These are phyloP conservation scores for Artomyces pyxidatus DNA, from an alignment of 768 basidiomycete species.

Conservation along the genomic window DNA sequence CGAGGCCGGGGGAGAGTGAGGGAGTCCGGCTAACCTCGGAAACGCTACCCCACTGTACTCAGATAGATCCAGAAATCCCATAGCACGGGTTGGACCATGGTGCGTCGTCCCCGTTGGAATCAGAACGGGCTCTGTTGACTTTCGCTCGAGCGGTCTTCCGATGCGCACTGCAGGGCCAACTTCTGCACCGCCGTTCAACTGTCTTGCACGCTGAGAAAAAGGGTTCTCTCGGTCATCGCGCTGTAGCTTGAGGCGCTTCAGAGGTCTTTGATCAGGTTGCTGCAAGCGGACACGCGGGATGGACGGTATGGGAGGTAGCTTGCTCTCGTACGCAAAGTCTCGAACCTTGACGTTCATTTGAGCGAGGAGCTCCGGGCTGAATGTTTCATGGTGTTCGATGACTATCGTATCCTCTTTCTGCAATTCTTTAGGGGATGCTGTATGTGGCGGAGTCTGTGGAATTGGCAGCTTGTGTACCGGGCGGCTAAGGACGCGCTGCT, in stretches of 20 bases:
- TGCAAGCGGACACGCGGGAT: conserved; percentile 41
- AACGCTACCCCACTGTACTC: conserved; percentile 6
- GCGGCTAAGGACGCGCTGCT: too few relatives aligned
- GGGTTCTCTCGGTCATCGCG: conserved; percentile 24
- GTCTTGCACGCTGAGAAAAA: conserved; percentile 8
- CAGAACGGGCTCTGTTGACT: conserved; percentile 13
- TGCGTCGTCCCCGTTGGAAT: conserved; percentile 1
- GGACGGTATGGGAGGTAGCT: conserved; percentile 50
- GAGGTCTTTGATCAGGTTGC: conserved; percentile 32
- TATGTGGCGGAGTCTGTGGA: too few relatives aligned
- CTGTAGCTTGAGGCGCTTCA: conserved; percentile 29
- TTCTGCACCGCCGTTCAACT: too few relatives aligned
- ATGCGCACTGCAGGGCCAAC: too few relatives aligned
- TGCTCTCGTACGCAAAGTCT: conserved; percentile 66
- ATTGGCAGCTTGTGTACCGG: too few relatives aligned
- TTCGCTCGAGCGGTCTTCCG: conserved; percentile 10
- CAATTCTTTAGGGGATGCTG: too few relatives aligned
- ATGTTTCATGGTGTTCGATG: neutral
- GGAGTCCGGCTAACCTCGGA: too few relatives aligned
- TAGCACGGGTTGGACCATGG: conserved; percentile 4
- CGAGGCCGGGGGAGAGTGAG: too few relatives aligned
- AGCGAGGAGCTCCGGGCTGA: conserved; percentile 18
- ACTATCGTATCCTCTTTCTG: neutral
- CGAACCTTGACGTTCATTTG: conserved; percentile 35
- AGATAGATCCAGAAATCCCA: conserved; percentile 9